Evolutionary conservation across 257 asterid species (phyloP), one percentile per base, ranked within the genome.

Genomic region (Linderniella brevidens): DNA sequence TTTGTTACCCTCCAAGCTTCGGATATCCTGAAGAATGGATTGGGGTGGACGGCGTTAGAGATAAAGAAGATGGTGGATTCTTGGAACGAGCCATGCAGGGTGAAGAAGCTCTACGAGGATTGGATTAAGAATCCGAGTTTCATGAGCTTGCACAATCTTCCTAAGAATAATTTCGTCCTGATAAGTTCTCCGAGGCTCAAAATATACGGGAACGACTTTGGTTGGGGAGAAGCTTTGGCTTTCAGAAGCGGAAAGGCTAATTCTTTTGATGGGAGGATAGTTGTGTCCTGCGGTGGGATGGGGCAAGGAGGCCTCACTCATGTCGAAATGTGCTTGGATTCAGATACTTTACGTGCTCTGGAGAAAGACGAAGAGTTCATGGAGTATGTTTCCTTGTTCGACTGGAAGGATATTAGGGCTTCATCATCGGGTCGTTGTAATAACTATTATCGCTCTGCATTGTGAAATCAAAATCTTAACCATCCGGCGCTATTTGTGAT

Each of bases 1-100:
- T 0, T 13, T 9, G 44, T 66, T 9, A 61, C 67, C 8, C 19
- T 49, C 3, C 39, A 64, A n/a, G 59, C 54, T 3, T 45, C 45
- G 1, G 16, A 71, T 35, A 39, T 77, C 8, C 35, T 57, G 9
- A 41, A 45, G 12, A 48, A 58, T 7, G 77, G 79, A 15, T 7
- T 61, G 4, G 82, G 79, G 2, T 71, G 79, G 82, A 62, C 63
- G 3, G 73, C 82, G 15, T 25, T 49, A 71, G 60, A 65, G 58
- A 52, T 77, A 11, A 64, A 74, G 38, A 44, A 49, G n/a, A 46
- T 49, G 55, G 62, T 74, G 40, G 37, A 35, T 16, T 16, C 49
- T 0, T 46, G 45, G 0, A 51, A 13, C 6, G 64, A 48, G 39
- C 37, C 19, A 9, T 64, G 61, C 45, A 45, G 62, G n/a, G 62